Evolutionary conservation across 495 filamentous ascomycete species (phyloP).

Genomic region (Hyaloscypha variabilis): DNA sequence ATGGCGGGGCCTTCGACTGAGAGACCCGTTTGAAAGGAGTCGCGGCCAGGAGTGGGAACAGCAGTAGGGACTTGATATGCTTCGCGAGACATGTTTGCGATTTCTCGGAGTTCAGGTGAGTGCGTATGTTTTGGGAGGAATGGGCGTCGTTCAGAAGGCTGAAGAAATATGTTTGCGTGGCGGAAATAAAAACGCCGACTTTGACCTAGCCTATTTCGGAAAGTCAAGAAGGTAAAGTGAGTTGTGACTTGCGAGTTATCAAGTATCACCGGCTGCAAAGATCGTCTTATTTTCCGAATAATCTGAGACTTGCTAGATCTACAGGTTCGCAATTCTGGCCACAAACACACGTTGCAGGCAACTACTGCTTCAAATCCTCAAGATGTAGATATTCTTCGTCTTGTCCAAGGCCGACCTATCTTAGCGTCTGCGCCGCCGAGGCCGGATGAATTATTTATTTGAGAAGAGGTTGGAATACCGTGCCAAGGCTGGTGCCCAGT

Average conservation of each 20-base stretch:
- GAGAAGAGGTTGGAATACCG: not conserved
- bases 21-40: slow-evolving; percentile 37
- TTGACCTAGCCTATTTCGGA: not conserved
- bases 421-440: too few species aligned
- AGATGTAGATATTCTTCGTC: too few species aligned
- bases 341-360: too few species aligned
- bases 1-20: slow-evolving; percentile 52
- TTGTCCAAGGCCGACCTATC: too few species aligned
- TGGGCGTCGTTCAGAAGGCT: not conserved
- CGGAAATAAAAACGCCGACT: not conserved
- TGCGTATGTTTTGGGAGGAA: not conserved
- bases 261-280: too few species aligned
- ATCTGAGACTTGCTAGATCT: too few species aligned
- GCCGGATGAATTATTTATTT: too few species aligned
- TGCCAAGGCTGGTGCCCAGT: not conserved
- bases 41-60: slow-evolving; percentile 28
- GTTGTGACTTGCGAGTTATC: too few species aligned
- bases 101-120: not conserved
- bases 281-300: too few species aligned
- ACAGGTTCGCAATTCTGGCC: too few species aligned
- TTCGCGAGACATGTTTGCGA: slow-evolving; percentile 58
- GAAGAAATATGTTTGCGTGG: not conserved
- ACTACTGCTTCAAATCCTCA: too few species aligned
- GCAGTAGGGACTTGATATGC: slow-evolving; percentile 58
- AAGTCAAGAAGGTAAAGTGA: not conserved